Percentiles rank a stretch among this genome's conserved stretches.
These are phyloP conservation scores for Fragosphaeria purpurea DNA, from an alignment of 2,329 filamentous ascomycete genomes.

Conservation along the genomic window DNA sequence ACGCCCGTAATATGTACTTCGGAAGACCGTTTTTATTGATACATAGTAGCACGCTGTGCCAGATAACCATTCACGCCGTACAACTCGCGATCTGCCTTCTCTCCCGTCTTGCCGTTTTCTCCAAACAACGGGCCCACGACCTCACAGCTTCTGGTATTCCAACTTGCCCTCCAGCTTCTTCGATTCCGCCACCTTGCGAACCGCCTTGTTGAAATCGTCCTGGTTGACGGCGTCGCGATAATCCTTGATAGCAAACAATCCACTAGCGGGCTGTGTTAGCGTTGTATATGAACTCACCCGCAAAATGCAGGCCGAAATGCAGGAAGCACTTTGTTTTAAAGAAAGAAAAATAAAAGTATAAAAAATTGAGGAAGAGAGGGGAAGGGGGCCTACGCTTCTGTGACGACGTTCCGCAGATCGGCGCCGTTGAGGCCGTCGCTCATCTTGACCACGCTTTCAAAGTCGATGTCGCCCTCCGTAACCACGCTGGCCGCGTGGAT, in stretches of 20 bases:
- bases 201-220: conserved; percentile 98
- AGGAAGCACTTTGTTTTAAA: conserved; percentile 14
- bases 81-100: no score
- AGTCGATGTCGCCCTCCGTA: conserved; percentile 91
- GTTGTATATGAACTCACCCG: no score
- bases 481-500: conserved; percentile 84
- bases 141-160: conserved; percentile 88
- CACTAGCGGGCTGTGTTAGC: conserved; percentile 38
- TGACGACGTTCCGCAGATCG: conserved; percentile 94
- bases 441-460: conserved; percentile 99
- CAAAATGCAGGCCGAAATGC: no score
- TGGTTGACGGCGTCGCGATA: conserved; percentile 94
- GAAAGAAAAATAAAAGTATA: not conserved
- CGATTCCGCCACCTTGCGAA: conserved; percentile 89
- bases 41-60: no score
- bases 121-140: no score
- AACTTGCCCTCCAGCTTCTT: conserved; percentile 99
- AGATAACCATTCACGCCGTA: no score
- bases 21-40: no score
- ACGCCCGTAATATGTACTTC: no score
- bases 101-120: no score
- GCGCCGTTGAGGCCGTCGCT: conserved; percentile 96
- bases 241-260: conserved; percentile 96
- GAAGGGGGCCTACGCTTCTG: conserved; percentile 73
- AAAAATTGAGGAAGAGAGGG: not conserved